Conservation (phyloP, 2,329 filamentous ascomycete genomes). For the Diaporthe eres region DNA sequence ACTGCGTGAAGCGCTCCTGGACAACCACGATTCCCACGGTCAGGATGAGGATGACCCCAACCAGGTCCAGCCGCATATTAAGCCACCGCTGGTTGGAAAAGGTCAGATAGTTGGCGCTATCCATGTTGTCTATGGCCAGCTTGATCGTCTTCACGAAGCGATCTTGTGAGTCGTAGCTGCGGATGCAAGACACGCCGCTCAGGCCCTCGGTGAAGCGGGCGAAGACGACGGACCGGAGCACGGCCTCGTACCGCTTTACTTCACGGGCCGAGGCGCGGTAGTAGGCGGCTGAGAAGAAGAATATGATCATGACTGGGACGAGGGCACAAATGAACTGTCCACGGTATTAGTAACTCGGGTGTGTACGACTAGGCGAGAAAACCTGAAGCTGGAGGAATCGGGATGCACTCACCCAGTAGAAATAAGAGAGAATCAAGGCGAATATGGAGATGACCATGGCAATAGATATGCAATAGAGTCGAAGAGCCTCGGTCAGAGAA, state of each 20-base stretch:
- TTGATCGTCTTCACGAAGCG: slow-evolving; percentile 59
- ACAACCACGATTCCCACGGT: slow-evolving; percentile 75
- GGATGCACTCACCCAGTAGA: slow-evolving; percentile 60
- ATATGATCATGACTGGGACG: slow-evolving; percentile 71
- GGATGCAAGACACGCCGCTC: slow-evolving; percentile 67
- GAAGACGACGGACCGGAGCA: slow-evolving; percentile 76
- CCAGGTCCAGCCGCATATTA: slow-evolving; percentile 71
- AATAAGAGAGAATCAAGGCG: slow-evolving; percentile 75
- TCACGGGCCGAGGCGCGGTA: slow-evolving; percentile 78
- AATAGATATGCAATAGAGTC: slow-evolving; percentile 76
- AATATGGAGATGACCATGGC: slow-evolving; percentile 75
- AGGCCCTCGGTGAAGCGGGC: slow-evolving; percentile 76
- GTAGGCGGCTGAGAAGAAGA: slow-evolving; percentile 74
- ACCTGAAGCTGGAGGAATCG: not conserved
- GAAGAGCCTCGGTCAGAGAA: slow-evolving; percentile 73
- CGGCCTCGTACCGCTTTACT: slow-evolving; percentile 77
- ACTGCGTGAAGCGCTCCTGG: slow-evolving; percentile 72
- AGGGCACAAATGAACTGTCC: slow-evolving; percentile 73
- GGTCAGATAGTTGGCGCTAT: slow-evolving; percentile 78
- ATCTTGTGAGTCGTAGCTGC: slow-evolving; percentile 73
- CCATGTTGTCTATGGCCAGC: slow-evolving; percentile 72
- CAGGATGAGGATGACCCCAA: slow-evolving; percentile 74
- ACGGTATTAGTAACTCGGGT: not conserved
- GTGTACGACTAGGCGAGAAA: too few relatives aligned
- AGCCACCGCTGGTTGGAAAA: slow-evolving; percentile 79